These are phyloP conservation scores for Raphanus sativus DNA, from an alignment of 345 rosid species.

Conservation along the genomic window DNA sequence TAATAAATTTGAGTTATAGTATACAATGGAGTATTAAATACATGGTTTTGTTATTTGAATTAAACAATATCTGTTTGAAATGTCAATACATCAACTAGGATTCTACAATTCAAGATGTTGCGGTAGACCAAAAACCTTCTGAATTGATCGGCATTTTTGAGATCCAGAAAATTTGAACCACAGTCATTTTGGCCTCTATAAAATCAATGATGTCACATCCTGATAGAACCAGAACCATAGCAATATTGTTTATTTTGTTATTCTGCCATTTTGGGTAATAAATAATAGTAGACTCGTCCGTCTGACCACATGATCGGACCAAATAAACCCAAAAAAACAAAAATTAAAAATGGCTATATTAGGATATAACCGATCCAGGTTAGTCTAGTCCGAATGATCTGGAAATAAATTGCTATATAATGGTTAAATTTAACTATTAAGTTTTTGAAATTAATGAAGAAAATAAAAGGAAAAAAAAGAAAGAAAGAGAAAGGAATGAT, in stretches of 20 bases:
- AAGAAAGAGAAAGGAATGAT: constrained; percentile 22
- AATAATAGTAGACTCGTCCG: not conserved
- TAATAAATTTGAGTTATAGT: not conserved
- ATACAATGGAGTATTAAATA: not conserved
- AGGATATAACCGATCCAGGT: constrained; percentile 1
- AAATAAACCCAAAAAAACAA: not conserved
- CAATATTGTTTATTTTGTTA: not conserved
- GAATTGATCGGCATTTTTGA: not conserved
- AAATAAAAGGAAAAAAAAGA: not conserved
- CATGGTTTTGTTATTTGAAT: not conserved
- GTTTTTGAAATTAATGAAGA: not conserved
- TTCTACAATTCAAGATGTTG: not conserved
- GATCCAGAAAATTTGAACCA: not conserved
- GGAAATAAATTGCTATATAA: constrained; percentile 13
- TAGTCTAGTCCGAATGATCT: constrained; percentile 24
- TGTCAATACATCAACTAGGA: constrained; percentile 8
- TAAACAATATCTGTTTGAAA: not conserved
- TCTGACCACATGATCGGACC: not conserved
- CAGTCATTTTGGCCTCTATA: not conserved
- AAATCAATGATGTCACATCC: constrained; percentile 8
- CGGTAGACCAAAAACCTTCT: not conserved
- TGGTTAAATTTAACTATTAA: not conserved
- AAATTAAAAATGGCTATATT: not conserved
- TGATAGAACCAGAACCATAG: not conserved
- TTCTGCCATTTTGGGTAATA: not conserved